Base-by-base conservation (phyloP, 768 basidiomycete genomes). In the Boletus tomentosulus region DNA sequence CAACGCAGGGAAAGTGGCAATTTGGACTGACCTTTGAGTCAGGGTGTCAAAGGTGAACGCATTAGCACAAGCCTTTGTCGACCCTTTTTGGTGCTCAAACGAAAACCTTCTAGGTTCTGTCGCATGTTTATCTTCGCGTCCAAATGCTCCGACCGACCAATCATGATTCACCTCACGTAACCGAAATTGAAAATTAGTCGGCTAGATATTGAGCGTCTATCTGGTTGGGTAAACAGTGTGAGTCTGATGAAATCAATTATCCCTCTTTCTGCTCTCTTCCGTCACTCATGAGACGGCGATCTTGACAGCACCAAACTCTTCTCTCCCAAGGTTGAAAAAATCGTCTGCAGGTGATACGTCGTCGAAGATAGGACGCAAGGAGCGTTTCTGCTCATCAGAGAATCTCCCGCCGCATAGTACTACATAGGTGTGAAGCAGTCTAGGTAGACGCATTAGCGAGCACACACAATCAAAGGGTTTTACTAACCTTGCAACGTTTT, bases 401-500 rank as follows among this genome's bases (percentile, higher is more conserved):
- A 77, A 62, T 30, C 47, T 43, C 24, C 75, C 74, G 7, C 66
- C 54, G 50, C 79, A 81, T 22, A 64, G 58, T 10, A 76, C 71
- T 1, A 70, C 64, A 62, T 82, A 86, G 1, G 81, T 84, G 55
- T 79, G 70, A 44, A 86, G 64, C 22, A 84, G 57, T 48, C 83
- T 84, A 30, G 45, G 7, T 33, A 34, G 30, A 50, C 30, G 25
- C 13, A 44, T 60, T 35, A 56, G 35, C 33, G 15, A 53, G 41
- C 22, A 33, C 19, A 48, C 28, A 24, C 15, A 33, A 30, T 3
- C 9, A 4, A 35, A 33, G 43, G 15, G 27, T 15, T 19, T 38
- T 6, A 11, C 11, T 48, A 48, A 82, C 83, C 78, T 76, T 19
- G 84, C 58, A 2, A 80, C 66, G 58, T 85, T 87, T 66, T 87